Base-by-base conservation (phyloP, 2,329 filamentous ascomycete species). In the Biscogniauxia sp. region DNA sequence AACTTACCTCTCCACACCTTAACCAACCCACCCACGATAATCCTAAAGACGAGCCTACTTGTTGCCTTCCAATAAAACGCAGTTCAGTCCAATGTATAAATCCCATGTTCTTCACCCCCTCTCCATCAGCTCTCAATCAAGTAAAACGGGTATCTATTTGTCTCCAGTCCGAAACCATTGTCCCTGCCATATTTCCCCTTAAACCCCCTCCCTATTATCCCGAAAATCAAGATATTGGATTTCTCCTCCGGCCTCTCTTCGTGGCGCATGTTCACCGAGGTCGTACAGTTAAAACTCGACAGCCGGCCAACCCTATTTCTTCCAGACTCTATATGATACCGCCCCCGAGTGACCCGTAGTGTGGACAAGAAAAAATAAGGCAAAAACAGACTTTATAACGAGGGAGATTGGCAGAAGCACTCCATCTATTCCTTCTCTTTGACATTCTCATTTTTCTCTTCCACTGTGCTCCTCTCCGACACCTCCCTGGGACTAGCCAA, bases 401-500 rank as follows among this genome's bases (percentile, higher is more conserved):
- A 41, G 20, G 56, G 23, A n/a, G 37, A 56, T 23, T 37, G 45
- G 37, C 53, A 28, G 41, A 28, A 17, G 20, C 41, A 13, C 49
- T 51, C 50, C 11, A 51, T 56, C 57, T 62, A 63, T 41, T 63
- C 59, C 56, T 54, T 65, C 55, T 65, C 63, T 28, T 63, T 60
- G 9, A 41, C 45, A 13, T 67, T 68, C 28, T 72, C 71, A 19
- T 72, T 72, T 65, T 72, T 74, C 56, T 72, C 73, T 26, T 70
- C 70, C 15, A 64, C 56, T 0, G 66, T 61, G 11, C 58, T 61
- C 28, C 64, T 77, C 64, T 75, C 74, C 8, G 73, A 71, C 26
- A 77, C 72, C 65, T 83, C 82, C 57, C 79, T 73, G 49, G 84
- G 82, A 56, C 85, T 89, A 2, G 84, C 83, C 45, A 93, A 75